Percentiles rank a stretch among this genome's conserved stretches.
phyloP scores from a whole-genome alignment of 805 yeast genomes.

The Metschnikowia kunwiensis region DNA sequence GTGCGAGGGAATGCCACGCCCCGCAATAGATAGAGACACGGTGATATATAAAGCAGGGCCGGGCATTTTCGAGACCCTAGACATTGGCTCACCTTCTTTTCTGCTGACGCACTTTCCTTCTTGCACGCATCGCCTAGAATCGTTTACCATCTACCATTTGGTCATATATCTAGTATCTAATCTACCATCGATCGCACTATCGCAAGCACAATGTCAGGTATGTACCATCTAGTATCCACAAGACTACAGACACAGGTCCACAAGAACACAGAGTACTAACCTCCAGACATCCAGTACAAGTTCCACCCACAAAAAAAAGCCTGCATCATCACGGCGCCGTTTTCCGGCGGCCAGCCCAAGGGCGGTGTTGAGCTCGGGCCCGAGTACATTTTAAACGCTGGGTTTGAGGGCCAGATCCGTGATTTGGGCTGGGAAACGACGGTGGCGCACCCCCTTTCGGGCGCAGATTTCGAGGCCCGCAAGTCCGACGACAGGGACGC shows the following conservation, averaged over 20 bases:
- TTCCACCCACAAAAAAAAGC: slow-evolving; percentile 53
- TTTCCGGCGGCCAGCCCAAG: slow-evolving; percentile 93
- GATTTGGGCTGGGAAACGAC: slow-evolving; percentile 69
- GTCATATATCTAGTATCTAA: neutral
- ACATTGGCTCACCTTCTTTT: too few species aligned
- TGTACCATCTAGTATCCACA: neutral
- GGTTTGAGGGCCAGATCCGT: slow-evolving; percentile 60
- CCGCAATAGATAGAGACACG: slow-evolving; percentile 4
- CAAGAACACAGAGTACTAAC: too few species aligned
- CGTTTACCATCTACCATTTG: too few species aligned
- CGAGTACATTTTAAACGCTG: slow-evolving; percentile 68
- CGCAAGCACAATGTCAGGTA: neutral
- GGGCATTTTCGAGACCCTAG: too few species aligned
- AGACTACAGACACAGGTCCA: neutral
- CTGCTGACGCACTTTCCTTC: too few species aligned
- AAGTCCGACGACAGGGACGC: slow-evolving; percentile 44
- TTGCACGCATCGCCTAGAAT: too few species aligned
- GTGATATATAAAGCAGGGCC: slow-evolving; percentile 1
- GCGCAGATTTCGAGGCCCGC: slow-evolving; percentile 41
- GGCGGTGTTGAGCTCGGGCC: slow-evolving; percentile 95
- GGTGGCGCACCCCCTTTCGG: slow-evolving; percentile 52
- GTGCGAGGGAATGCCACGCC: slow-evolving; percentile 2
- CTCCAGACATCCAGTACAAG: slow-evolving; percentile 42
- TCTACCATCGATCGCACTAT: too few species aligned
- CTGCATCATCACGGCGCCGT: slow-evolving; percentile 84